Evolutionary conservation across 2,329 filamentous ascomycete genomes (phyloP).

Genomic region (Pseudocercospora cruenta): DNA sequence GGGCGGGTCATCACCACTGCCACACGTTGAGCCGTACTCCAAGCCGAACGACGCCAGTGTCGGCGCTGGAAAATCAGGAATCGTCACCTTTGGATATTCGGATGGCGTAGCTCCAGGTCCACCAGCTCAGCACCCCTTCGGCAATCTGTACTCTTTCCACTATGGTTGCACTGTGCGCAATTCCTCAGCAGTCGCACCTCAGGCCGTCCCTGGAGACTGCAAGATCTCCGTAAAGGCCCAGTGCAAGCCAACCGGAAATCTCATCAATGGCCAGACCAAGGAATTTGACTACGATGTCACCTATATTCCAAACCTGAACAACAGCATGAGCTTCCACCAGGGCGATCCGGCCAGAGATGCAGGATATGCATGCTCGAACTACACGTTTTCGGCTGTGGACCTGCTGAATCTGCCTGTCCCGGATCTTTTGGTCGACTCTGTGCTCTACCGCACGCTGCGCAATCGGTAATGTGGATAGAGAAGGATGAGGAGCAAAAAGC

Average conservation of each 20-base stretch:
- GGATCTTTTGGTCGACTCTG: background rate
- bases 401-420: background rate
- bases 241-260: background rate
- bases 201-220: background rate
- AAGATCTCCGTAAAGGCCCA: background rate
- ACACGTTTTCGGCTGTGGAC: background rate
- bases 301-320: background rate
- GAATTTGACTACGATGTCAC: slow-evolving; percentile 3
- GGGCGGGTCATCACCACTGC: background rate
- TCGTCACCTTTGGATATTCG: slow-evolving; percentile 12
- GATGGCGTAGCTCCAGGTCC: slow-evolving; percentile 1
- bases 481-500: background rate
- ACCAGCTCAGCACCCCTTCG: background rate
- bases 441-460: background rate
- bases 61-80: slow-evolving; percentile 7
- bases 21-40: slow-evolving; percentile 3
- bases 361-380: background rate
- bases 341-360: slow-evolving; percentile 9
- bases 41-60: slow-evolving; percentile 6
- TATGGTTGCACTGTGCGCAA: background rate
- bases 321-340: slow-evolving; percentile 5
- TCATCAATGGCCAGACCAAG: background rate
- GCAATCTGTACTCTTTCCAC: slow-evolving; percentile 8
- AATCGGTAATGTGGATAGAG: background rate
- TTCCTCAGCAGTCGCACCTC: background rate